Conservation (phyloP, 495 filamentous ascomycete genomes). For the Penicillium angulare region DNA sequence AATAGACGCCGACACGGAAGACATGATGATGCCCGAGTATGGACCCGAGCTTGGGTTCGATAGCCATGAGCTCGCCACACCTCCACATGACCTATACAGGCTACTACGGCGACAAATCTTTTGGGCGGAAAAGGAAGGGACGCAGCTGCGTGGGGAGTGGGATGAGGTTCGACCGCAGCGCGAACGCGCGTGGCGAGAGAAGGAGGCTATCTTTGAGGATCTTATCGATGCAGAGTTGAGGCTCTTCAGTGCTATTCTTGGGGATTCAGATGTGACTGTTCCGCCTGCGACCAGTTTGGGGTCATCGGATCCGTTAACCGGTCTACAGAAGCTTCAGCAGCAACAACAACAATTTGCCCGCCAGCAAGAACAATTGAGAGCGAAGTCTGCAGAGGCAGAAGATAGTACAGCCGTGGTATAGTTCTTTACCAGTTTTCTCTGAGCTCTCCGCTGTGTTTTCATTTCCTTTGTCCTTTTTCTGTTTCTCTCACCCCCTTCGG, state of each 20-base stretch:
- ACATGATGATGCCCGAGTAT: slow-evolving; percentile 42
- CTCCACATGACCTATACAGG: slow-evolving; percentile 65
- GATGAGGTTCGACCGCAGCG: slow-evolving; percentile 64
- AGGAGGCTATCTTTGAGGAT: slow-evolving; percentile 67
- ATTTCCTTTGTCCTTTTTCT: neutral
- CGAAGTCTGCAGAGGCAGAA: slow-evolving; percentile 13
- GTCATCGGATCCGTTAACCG: slow-evolving; percentile 16
- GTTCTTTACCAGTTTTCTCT: neutral
- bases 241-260: slow-evolving; percentile 38
- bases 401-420: slow-evolving; percentile 7
- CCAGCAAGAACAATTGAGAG: slow-evolving; percentile 24
- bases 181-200: slow-evolving; percentile 78
- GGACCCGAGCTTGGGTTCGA: slow-evolving; percentile 56
- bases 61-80: slow-evolving; percentile 65
- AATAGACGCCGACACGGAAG: slow-evolving; percentile 47
- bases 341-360: slow-evolving; percentile 24
- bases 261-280: slow-evolving; percentile 10
- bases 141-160: slow-evolving; percentile 60
- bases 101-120: slow-evolving; percentile 74
- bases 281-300: slow-evolving; percentile 7
- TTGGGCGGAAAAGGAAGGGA: slow-evolving; percentile 74
- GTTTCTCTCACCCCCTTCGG: neutral
- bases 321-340: slow-evolving; percentile 26
- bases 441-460: too few species aligned
- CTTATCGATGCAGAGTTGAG: slow-evolving; percentile 56